Evolutionary conservation across 352 stramenopile species (phyloP).

Genomic region (Pythium sukuiense): DNA sequence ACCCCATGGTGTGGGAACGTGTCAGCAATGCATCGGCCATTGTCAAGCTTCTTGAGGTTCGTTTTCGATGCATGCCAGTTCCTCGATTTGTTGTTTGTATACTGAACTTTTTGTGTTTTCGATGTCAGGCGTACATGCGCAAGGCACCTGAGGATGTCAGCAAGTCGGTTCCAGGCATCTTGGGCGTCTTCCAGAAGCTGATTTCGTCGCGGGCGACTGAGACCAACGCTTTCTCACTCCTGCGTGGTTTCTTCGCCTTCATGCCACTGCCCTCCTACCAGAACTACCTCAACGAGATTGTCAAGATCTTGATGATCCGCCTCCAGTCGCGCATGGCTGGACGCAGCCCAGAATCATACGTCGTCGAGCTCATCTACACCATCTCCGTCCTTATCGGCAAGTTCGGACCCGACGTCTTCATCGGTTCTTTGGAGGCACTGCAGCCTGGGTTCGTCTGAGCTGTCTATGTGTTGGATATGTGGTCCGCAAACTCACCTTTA

Average conservation of each 20-base stretch:
- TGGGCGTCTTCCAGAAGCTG: slow-evolving; percentile 99
- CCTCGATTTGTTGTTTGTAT: background rate
- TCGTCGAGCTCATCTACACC: slow-evolving; percentile 90
- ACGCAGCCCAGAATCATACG: slow-evolving; percentile 80
- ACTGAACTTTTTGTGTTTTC: slow-evolving; percentile 4
- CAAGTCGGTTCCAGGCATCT: slow-evolving; percentile 76
- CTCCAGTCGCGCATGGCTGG: slow-evolving; percentile 91
- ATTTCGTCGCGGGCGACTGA: slow-evolving; percentile 94
- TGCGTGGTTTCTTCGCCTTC: slow-evolving; percentile 89
- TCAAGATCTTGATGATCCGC: slow-evolving; percentile 95
- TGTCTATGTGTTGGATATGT: slow-evolving; percentile 29
- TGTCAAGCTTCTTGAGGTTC: slow-evolving; percentile 93
- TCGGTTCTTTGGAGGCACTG: slow-evolving; percentile 83
- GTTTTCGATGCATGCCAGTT: background rate
- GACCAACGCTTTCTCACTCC: slow-evolving; percentile 91
- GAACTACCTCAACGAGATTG: slow-evolving; percentile 87
- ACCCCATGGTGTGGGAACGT: slow-evolving; percentile 94
- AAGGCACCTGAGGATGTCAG: slow-evolving; percentile 92
- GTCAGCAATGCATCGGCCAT: slow-evolving; percentile 97
- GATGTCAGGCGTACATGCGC: slow-evolving; percentile 90
- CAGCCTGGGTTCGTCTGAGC: slow-evolving; percentile 71
- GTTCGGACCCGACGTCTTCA: slow-evolving; percentile 74
- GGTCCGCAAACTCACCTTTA: slow-evolving; percentile 20
- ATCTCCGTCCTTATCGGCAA: slow-evolving; percentile 89
- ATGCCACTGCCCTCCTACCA: slow-evolving; percentile 78